Base-by-base conservation (phyloP, 1,284 basidiomycete genomes). In the Cryptococcus depauperatus region DNA sequence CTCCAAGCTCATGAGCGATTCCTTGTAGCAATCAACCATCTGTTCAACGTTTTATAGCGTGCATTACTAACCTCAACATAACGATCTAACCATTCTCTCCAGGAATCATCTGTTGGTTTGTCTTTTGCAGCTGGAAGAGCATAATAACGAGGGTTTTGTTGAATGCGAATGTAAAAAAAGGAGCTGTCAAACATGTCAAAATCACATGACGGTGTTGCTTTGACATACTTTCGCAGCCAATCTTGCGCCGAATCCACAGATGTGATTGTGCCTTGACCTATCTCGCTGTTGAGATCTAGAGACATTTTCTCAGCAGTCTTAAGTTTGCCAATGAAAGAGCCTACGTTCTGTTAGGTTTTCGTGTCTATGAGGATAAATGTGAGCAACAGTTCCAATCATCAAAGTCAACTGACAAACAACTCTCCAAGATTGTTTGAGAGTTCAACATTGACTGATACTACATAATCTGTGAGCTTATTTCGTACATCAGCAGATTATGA, bases 251-350 rank as follows among this genome's bases (percentile, higher is more conserved):
- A 78, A 3, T 74, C 66, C 4, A 85, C 54, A 51, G 77, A 75
- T 2, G 73, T 78, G 56, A 93, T 89, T 0, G 87, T 91, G 3
- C 81, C 79, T 7, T 95, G 76, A 0, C 83, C 83, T 43, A 95
- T 84, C 70, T 96, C 92, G 2, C 88, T 90, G 62, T 95, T 95
- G 57, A 96, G 72, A 64, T 95, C 66, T 68, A 35, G 3, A 19
- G 7, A 10, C 21, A 35, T 21, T 33, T 7, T 21, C 37, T 47
- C 28, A 44, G 40, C 11, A n/a, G n/a, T n/a, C n/a, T 5, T 8
- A 10, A 32, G 19, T 5, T 13, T 9, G 22, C 8, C 16, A 11
- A 26, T 13, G 23, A 28, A n/a, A 13, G 5, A 11, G 3, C 22
- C 18, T 26, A 67, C 65, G 88, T 64, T 95, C 91, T 2, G 81